Evolutionary conservation across 2,329 filamentous ascomycete genomes (phyloP), one percentile per base, ranked within the genome.

Genomic region (Aspergillus sp.): DNA sequence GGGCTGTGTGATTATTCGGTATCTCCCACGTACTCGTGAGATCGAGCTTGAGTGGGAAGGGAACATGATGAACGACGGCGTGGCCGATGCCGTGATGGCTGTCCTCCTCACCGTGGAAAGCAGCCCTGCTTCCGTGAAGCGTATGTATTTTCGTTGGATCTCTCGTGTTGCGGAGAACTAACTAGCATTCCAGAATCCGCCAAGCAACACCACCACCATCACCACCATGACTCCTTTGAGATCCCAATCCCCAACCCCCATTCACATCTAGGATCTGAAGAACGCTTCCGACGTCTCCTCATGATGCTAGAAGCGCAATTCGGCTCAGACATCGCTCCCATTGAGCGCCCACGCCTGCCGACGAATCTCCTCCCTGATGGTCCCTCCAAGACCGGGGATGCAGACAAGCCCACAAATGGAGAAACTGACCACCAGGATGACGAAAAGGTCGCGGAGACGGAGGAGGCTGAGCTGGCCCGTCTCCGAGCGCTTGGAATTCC

Each of bases 241-340:
- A 69, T 79, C 36, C 73, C 76, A 51, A 70, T 74, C 20, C 78
- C 77, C 44, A 94, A 96, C 66, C 87, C 86, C 0, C 90, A 95
- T 70, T 82, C 86, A 11, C 82, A 87, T 42, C 73, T 90, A 40
- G 82, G 82, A 9, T 80, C 91, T 0, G 79, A 87, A 42, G 90
- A 95, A 61, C 87, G 90, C 38, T 84, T 97, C 38, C 83, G 87
- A 57, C 86, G 93, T 32, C 84, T 99, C 17, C 88, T 95, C 74
- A 89, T 96, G 84, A 96, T 99, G 77, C 86, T 99, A 13, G 94
- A 99, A 77, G 89, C 92, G 2, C 94, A 99, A 70, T 99, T 99
- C 67, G 94, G 94, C 56, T 87, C 94, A 58, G 87, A 90, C 54
- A 85, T 97, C 51, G 79, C 82, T 0, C 91, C 93, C 4, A 88